Conservation (phyloP, 371 early-diverging fungal genomes). For the Rhizopus delemar region DNA sequence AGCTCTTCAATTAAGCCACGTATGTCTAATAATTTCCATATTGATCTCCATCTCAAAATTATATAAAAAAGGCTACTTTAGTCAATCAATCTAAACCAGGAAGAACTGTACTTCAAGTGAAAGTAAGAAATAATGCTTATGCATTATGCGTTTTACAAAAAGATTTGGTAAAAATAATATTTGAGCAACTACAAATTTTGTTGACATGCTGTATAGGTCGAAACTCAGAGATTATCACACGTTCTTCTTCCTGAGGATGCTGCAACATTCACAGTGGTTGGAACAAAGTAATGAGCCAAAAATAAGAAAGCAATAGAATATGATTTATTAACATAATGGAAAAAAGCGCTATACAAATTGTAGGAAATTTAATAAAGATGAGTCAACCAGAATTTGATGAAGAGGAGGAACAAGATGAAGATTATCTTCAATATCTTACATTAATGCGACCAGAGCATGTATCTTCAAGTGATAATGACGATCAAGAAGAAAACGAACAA, state of each 20-base stretch:
- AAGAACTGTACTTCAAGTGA: constrained; percentile 17
- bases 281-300: constrained; percentile 20
- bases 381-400: not conserved
- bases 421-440: not conserved
- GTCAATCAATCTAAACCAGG: constrained; percentile 6
- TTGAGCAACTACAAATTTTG: not conserved
- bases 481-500: not conserved
- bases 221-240: constrained; percentile 20
- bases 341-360: constrained; percentile 6
- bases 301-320: not conserved
- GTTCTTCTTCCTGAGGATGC: constrained; percentile 15
- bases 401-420: not conserved
- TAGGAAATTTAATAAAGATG: constrained; percentile 6
- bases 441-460: not conserved
- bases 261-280: constrained; percentile 14
- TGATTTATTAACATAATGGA: not conserved
- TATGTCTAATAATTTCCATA: not conserved
- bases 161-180: constrained; percentile 13
- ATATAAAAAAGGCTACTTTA: constrained; percentile 10
- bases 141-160: constrained; percentile 19
- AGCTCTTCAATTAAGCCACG: constrained; percentile 10
- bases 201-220: constrained; percentile 4
- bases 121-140: constrained; percentile 10
- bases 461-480: not conserved
- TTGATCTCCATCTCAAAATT: not conserved